A percentile compares a stretch with the other conserved stretches of the same genome.
phyloP scores from a whole-genome alignment of 345 rosid genomes.

The Eucalyptus tenuipes region DNA sequence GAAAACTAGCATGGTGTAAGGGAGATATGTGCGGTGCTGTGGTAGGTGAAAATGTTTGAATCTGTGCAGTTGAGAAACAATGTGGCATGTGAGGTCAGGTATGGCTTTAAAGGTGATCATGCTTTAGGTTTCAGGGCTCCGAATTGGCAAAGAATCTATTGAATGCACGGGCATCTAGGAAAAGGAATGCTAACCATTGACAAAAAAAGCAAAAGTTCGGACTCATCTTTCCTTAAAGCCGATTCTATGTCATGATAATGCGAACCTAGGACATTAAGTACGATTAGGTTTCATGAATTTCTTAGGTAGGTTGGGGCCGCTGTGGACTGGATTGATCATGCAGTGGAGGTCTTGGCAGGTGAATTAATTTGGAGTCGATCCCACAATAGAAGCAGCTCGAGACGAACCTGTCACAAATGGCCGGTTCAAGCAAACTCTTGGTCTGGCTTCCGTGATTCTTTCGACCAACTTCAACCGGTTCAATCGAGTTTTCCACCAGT shows the following conservation, averaged over 20 bases:
- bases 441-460: not conserved
- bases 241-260: not conserved
- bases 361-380: not conserved
- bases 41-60: not conserved
- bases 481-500: not conserved
- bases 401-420: not conserved
- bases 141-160: not conserved
- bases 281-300: not conserved
- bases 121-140: not conserved
- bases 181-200: not conserved
- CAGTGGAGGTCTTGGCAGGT: not conserved
- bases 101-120: not conserved
- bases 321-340: not conserved
- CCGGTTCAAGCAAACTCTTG: not conserved
- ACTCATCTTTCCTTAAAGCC: not conserved
- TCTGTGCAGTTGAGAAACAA: not conserved
- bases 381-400: fast-evolving
- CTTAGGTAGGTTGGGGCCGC: not conserved
- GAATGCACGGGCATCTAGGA: not conserved
- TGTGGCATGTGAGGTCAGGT: not conserved
- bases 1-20: not conserved
- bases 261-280: not conserved
- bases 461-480: not conserved
- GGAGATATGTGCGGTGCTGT: not conserved
- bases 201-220: not conserved